Base-by-base conservation (phyloP, 306 rosid species). In the Vigna mungo region DNA sequence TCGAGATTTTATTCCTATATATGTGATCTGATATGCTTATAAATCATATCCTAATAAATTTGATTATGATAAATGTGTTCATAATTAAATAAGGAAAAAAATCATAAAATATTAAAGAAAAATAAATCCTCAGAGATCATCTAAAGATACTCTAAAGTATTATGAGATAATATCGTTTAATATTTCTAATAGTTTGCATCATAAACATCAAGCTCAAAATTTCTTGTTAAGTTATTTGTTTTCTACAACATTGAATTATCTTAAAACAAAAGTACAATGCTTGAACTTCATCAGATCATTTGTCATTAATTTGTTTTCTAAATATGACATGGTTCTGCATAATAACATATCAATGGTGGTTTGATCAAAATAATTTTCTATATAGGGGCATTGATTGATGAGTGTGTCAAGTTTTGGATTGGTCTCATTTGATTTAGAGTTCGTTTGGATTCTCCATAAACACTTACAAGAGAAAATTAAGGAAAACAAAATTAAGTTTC, bases 341-440 rank as follows among this genome's bases (percentile, higher is more conserved):
- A 16, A 65, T 36, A 39, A 53, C 16, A 53, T 37, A 53, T 76
- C 15, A n/a, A 48, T 60, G 23, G 48, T 21, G 41, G 60, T 18
- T 60, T 47, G 32, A 18, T 47, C 37, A 48, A 43, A 60, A 49
- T 27, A 16, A n/a, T 59, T 60, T 73, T 75, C 47, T 10, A 46
- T 46, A 46, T 32, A 32, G 36, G 36, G 49, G 5, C 6, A 47
- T 30, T 61, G 9, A 46, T 60, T 30, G 48, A n/a, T 48, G 65
- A 61, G 59, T 74, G 32, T 60, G 27, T 59, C 21, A 44, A 59
- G 21, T 74, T 74, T 59, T 59, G 25, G 46, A 25, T 62, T 60
- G 55, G 60, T 60, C 4, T 60, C 70, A 23, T 37, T 72, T 44
- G 52, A 74, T 17, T 44, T 48, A 36, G 39, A 36, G 39, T 36